Evolutionary conservation across 768 basidiomycete species (phyloP).

Genomic region (Lentinula sp.): DNA sequence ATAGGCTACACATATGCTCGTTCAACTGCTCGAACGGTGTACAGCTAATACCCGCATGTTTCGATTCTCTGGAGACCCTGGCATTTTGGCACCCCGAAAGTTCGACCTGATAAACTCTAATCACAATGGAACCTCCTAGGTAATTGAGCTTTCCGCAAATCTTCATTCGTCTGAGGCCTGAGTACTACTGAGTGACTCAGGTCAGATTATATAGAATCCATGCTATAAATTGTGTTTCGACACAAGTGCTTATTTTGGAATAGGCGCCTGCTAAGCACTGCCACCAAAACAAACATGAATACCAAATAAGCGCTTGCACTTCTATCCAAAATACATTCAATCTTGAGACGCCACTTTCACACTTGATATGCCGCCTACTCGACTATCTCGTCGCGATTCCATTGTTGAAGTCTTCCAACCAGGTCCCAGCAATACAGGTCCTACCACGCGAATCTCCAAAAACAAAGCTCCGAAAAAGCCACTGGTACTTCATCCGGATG

Average conservation of each 20-base stretch:
- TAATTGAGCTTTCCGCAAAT: too few relatives aligned
- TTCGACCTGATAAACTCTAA: too few relatives aligned
- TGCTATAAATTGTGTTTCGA: too few relatives aligned
- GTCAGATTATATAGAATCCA: too few relatives aligned
- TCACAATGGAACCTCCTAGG: too few relatives aligned
- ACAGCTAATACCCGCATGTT: too few relatives aligned
- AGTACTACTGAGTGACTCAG: too few relatives aligned
- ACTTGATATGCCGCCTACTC: constrained; percentile 23
- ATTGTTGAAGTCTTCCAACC: not conserved
- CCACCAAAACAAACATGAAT: not conserved
- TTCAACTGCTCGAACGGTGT: too few relatives aligned
- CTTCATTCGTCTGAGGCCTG: too few relatives aligned
- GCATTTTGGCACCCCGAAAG: too few relatives aligned
- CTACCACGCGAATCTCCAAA: not conserved
- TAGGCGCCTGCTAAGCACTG: not conserved
- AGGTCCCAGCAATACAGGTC: not conserved
- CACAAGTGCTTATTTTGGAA: not conserved
- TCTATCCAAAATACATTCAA: not conserved
- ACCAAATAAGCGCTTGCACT: constrained; percentile 1
- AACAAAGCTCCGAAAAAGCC: not conserved
- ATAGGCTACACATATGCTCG: too few relatives aligned
- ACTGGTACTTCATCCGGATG: not conserved
- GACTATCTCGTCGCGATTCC: constrained; percentile 14
- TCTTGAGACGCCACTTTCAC: not conserved
- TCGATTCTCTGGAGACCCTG: too few relatives aligned